Percentiles rank a stretch among this genome's conserved stretches.
phyloP scores from a whole-genome alignment of 108 stramenopile genomes.

The Parmales sp. region DNA sequence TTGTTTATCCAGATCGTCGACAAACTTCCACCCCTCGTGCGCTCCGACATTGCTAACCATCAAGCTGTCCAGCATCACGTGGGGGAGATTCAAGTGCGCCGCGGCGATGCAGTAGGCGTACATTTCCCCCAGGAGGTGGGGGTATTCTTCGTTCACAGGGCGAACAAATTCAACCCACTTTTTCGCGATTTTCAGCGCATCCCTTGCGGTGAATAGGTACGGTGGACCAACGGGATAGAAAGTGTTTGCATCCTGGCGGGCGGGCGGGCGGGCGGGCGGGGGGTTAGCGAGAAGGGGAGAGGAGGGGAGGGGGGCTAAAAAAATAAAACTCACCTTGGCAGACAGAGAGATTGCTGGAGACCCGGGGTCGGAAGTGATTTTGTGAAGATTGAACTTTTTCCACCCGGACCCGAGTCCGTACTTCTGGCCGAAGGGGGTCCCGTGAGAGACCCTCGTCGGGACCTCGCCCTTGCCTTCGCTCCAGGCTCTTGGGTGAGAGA shows the following conservation, averaged over 20 bases:
- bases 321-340: neutral
- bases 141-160: conserved; percentile 49
- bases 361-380: conserved; percentile 45
- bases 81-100: conserved; percentile 38
- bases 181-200: conserved; percentile 60
- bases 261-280: no score
- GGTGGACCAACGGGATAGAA: conserved; percentile 82
- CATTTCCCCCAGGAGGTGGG: conserved; percentile 24
- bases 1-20: no score
- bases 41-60: neutral
- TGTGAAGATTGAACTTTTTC: conserved; percentile 53
- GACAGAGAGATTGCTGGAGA: conserved; percentile 22
- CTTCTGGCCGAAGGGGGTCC: conserved; percentile 66
- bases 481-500: no score
- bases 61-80: neutral
- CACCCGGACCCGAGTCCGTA: conserved; percentile 75
- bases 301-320: neutral
- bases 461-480: conserved; percentile 26
- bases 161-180: conserved; percentile 71
- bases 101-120: conserved; percentile 72
- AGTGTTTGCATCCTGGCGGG: conserved; percentile 37
- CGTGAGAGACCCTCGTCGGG: conserved; percentile 42
- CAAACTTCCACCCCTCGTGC: no score
- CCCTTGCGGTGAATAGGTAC: conserved; percentile 69
- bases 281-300: neutral